phyloP scores from a whole-genome alignment of 176 grass and related monocot species.

The Pharus latifolius region DNA sequence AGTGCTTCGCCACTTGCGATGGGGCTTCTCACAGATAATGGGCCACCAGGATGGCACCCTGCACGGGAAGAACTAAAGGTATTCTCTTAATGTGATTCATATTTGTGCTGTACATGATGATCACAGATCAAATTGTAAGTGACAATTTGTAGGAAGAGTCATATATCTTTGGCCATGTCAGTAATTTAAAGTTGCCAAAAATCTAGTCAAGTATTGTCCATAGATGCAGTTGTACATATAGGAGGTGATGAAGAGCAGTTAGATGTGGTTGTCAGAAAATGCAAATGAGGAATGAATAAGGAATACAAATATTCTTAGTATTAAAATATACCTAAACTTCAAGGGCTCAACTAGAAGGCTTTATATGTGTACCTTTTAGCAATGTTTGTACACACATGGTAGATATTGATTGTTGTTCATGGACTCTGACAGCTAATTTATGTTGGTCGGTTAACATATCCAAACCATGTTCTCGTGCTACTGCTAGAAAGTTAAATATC shows the following conservation, averaged over 20 bases:
- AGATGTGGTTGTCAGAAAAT: neutral
- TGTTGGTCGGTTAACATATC: neutral
- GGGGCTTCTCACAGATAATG: slow-evolving; percentile 80
- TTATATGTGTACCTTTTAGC: too few relatives aligned
- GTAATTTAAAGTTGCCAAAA: too few relatives aligned
- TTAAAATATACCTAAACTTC: neutral
- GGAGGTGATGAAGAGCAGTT: neutral
- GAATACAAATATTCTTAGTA: neutral
- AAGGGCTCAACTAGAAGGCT: neutral
- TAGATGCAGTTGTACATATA: neutral
- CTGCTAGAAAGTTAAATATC: neutral
- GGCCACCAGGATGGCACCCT: slow-evolving; percentile 82
- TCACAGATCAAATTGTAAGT: neutral
- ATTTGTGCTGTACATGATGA: neutral
- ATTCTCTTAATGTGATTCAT: neutral
- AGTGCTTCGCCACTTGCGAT: slow-evolving; percentile 75
- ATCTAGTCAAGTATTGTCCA: neutral
- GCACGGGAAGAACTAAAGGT: slow-evolving; percentile 71
- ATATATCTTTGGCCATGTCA: neutral
- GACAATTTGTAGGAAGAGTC: too few relatives aligned
- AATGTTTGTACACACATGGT: too few relatives aligned
- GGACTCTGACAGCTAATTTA: neutral
- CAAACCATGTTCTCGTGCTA: neutral
- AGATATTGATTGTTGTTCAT: too few relatives aligned
- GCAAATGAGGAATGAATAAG: neutral